A percentile compares a stretch with the other conserved stretches of the same genome.
These are phyloP conservation scores for Pyricularia grisea DNA, from an alignment of 2,329 filamentous ascomycete genomes.

Conservation along the genomic window DNA sequence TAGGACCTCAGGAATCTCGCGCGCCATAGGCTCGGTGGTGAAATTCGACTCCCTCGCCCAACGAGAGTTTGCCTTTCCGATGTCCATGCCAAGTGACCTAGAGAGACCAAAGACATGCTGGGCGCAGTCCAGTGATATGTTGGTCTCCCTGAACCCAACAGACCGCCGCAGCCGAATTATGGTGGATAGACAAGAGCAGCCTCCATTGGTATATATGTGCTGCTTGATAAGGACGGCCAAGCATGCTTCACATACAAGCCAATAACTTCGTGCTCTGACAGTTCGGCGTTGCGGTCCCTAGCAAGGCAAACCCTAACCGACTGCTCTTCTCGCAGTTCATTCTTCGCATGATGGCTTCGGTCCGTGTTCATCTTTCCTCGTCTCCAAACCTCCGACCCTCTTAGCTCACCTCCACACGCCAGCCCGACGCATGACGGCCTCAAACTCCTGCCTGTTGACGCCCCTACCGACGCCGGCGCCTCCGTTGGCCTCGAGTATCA, in stretches of 20 bases:
- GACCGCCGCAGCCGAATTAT: background rate
- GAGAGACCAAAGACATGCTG: background rate
- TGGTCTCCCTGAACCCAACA: background rate
- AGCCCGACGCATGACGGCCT: constrained; percentile 74
- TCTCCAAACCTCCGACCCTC: background rate
- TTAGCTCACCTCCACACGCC: constrained; percentile 63
- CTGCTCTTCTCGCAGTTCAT: no score
- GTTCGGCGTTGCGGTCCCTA: background rate
- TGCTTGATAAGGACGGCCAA: background rate
- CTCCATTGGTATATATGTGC: background rate
- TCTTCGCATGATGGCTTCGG: background rate
- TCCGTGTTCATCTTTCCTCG: background rate
- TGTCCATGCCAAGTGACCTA: background rate
- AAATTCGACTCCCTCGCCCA: background rate
- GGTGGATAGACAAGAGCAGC: background rate
- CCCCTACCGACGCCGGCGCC: constrained; percentile 61
- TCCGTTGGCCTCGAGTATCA: constrained; percentile 91
- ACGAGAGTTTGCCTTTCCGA: background rate
- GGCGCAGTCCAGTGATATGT: background rate
- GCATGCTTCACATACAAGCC: background rate
- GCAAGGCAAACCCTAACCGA: background rate
- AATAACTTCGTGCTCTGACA: background rate
- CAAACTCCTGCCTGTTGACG: constrained; percentile 73
- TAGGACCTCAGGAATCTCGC: background rate
- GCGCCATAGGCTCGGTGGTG: no score